Evolutionary conservation across 208 protist species (phyloP).

Genomic region (Zelonia costaricensis): DNA sequence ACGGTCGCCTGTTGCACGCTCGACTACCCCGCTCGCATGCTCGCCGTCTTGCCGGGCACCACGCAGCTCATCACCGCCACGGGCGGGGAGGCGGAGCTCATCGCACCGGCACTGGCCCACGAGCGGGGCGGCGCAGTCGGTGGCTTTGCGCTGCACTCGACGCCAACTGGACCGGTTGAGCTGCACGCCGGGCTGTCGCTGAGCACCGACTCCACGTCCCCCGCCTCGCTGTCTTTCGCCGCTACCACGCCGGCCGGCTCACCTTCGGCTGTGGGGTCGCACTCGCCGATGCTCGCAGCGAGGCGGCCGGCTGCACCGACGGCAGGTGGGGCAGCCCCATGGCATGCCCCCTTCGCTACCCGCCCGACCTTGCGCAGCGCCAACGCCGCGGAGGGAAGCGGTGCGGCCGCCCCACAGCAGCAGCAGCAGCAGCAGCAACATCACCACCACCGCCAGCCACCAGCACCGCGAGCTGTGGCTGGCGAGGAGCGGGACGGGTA

Average conservation of each 20-base stretch:
- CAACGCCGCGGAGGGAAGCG: background rate
- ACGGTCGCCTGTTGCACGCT: constrained; percentile 27
- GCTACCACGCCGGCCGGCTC: background rate
- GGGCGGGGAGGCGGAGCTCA: constrained; percentile 10
- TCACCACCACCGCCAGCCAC: no score
- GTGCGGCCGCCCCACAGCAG: background rate
- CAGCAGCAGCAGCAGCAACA: constrained; percentile 4
- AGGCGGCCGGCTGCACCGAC: background rate
- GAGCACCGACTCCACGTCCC: constrained; percentile 1
- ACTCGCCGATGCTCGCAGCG: background rate
- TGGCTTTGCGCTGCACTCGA: no score
- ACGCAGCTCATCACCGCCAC: constrained; percentile 23
- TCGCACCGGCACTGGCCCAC: no score
- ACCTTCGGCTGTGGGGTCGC: background rate
- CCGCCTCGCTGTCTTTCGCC: background rate
- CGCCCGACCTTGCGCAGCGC: background rate
- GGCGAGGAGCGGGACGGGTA: constrained; percentile 5
- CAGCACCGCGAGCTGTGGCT: background rate
- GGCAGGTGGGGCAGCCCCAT: background rate
- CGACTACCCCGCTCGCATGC: constrained; percentile 20
- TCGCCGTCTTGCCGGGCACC: constrained; percentile 14
- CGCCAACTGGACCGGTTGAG: no score
- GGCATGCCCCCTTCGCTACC: background rate
- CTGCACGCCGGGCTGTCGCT: background rate
- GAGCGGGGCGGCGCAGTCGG: no score